Evolutionary conservation across 371 early-diverging fungal species (phyloP), one percentile per base, ranked within the genome.

Genomic region (Chytridiales sp.): DNA sequence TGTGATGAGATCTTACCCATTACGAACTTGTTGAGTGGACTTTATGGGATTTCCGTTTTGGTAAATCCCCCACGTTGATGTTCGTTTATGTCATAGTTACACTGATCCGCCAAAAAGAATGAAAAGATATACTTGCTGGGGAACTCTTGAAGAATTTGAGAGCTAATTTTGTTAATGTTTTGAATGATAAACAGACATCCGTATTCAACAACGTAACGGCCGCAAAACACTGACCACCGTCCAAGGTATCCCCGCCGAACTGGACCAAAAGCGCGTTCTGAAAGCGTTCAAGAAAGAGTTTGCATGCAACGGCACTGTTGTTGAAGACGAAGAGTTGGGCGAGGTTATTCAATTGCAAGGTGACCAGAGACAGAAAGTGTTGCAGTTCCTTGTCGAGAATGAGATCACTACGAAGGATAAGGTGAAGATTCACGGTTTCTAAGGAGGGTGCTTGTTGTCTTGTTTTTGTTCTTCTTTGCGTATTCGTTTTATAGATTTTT

Each of bases 161-260:
- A 29, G 24, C 39, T 36, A n/a, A 41, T 26, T 24, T 26, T 5
- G 17, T 57, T 55, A 15, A 29, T 47, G 27, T 19, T 58, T 42
- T 41, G n/a, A n/a, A n/a, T n/a, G n/a, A n/a, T 22, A 21, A 21
- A 8, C 56, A 78, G 78, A 97, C 77, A 90, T 97, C 68, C 94
- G 99, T 74, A 90, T 96, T 66, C 95, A 95, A 76, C 97, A 94
- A 76, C 90, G 98, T 68, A 95, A 94, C 79, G 95, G 97, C 59
- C 85, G 94, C 73, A 99, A 99, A 82, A 93, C 95, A 39, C 73
- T 94, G 67, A 96, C 98, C 4, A 94, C 96, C 34, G 83, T 95
- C 32, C 91, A 92, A 74, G 97, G 95, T 35, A 83, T 96, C 42
- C 92, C 94, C 64, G 80, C 77, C 39, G 85, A 90, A 56, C 85